A percentile compares a stretch with the other conserved stretches of the same genome.
These are phyloP conservation scores for Elongisporangium prolatum DNA, from an alignment of 352 stramenopile species.

Conservation along the genomic window DNA sequence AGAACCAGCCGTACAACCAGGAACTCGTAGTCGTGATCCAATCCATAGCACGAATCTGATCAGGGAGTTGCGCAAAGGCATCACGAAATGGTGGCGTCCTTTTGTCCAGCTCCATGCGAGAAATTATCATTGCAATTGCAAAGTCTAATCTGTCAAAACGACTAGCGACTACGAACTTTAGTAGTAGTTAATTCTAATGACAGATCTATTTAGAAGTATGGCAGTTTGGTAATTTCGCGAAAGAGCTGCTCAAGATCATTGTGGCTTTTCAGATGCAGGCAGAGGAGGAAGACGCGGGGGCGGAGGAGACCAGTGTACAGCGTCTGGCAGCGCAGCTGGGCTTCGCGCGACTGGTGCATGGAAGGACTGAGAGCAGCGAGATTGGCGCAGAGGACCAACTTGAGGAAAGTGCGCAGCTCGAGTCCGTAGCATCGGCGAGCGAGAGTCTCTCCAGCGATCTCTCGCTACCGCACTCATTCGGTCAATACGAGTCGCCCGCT, in stretches of 20 bases:
- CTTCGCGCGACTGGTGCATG: conserved; percentile 33
- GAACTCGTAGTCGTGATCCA: too few relatives aligned
- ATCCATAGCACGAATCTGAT: too few relatives aligned
- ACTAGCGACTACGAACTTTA: not conserved
- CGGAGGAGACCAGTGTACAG: conserved; percentile 27
- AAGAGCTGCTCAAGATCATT: not conserved
- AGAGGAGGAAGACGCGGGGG: conserved; percentile 1
- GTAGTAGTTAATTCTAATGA: not conserved
- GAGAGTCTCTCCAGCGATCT: conserved; percentile 71
- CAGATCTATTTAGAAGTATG: not conserved
- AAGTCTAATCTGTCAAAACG: too few relatives aligned
- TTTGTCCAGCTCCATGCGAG: too few relatives aligned
- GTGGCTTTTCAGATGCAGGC: not conserved
- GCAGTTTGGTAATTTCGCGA: not conserved
- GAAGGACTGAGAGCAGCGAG: conserved; percentile 13
- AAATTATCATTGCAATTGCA: too few relatives aligned
- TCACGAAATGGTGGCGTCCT: too few relatives aligned
- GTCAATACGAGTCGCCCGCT: conserved; percentile 35
- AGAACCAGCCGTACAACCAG: too few relatives aligned
- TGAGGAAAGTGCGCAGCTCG: conserved; percentile 19
- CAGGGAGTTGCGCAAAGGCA: too few relatives aligned
- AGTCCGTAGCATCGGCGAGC: conserved; percentile 38
- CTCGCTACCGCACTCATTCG: conserved; percentile 65
- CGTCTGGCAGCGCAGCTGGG: conserved; percentile 51
- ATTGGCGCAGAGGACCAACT: conserved; percentile 17